phyloP scores from a whole-genome alignment of 352 stramenopile genomes.

The Globisporangium solare region DNA sequence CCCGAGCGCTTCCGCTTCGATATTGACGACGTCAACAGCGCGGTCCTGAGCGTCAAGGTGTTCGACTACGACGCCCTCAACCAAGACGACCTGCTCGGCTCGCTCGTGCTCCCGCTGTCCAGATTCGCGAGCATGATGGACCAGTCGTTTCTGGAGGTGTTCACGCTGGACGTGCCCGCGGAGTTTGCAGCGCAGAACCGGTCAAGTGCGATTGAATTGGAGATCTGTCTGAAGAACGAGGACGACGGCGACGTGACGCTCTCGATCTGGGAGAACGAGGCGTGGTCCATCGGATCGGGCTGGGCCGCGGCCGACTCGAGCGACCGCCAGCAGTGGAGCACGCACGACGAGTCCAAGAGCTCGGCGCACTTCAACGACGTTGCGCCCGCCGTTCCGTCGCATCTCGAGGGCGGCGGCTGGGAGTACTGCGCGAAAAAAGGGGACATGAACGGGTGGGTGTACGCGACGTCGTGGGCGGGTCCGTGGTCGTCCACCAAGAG shows the following conservation, averaged over 20 bases:
- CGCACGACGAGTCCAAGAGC: slow-evolving; percentile 41
- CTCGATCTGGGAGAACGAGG: slow-evolving; percentile 66
- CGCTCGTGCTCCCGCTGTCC: slow-evolving; percentile 44
- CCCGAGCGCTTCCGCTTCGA: slow-evolving; percentile 60
- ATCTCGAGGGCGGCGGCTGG: slow-evolving; percentile 45
- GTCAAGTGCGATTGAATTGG: slow-evolving; percentile 46
- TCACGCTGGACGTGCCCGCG: slow-evolving; percentile 34
- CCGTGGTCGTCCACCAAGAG: slow-evolving; percentile 54
- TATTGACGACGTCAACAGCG: slow-evolving; percentile 30
- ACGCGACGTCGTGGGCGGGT: slow-evolving; percentile 53
- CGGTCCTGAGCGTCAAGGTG: slow-evolving; percentile 48
- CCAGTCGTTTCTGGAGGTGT: slow-evolving; percentile 45
- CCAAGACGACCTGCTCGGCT: slow-evolving; percentile 57
- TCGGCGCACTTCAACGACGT: slow-evolving; percentile 41
- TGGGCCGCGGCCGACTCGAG: slow-evolving; percentile 43
- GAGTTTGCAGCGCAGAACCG: slow-evolving; percentile 41
- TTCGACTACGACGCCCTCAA: slow-evolving; percentile 68
- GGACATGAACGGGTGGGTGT: slow-evolving; percentile 57
- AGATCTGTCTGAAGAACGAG: slow-evolving; percentile 36
- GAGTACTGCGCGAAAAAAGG: slow-evolving; percentile 42
- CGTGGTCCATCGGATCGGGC: slow-evolving; percentile 37
- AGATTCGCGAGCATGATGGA: slow-evolving; percentile 40
- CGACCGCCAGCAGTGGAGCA: slow-evolving; percentile 48
- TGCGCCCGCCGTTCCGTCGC: slow-evolving; percentile 30
- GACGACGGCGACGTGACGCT: slow-evolving; percentile 35